Conservation (phyloP, 1,284 basidiomycete species). For the Acaromyces ingoldii region DNA sequence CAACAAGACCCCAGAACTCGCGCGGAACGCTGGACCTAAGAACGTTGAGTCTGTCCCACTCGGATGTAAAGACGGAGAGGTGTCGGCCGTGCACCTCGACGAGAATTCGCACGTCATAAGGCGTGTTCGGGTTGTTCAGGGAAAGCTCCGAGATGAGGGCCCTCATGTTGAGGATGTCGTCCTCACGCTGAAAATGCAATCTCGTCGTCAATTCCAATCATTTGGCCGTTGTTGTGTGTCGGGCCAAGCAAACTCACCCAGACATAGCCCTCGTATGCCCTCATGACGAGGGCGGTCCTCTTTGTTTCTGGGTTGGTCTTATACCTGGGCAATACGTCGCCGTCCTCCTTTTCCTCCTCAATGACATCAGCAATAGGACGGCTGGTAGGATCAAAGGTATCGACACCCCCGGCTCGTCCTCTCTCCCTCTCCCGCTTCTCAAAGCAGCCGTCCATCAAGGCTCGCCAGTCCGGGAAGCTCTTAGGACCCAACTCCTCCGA, state of each 20-base stretch:
- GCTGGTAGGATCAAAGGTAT: slow-evolving; percentile 10
- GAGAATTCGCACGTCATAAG: slow-evolving; percentile 50
- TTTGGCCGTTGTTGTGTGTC: no score
- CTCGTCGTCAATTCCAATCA: no score
- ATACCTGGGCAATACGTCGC: slow-evolving; percentile 14
- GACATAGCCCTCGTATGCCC: slow-evolving; percentile 47
- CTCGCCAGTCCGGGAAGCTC: slow-evolving; percentile 49
- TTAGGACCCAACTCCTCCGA: slow-evolving; percentile 39
- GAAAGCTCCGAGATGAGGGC: slow-evolving; percentile 50
- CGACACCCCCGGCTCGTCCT: slow-evolving; percentile 41
- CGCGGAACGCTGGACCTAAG: slow-evolving; percentile 45
- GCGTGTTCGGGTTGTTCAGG: slow-evolving; percentile 50
- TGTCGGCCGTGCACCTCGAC: slow-evolving; percentile 48
- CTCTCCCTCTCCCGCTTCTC: slow-evolving; percentile 42
- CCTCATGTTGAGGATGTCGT: slow-evolving; percentile 50
- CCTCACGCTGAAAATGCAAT: slow-evolving; percentile 25
- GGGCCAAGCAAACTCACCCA: slow-evolving; percentile 29
- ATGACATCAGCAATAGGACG: slow-evolving; percentile 15
- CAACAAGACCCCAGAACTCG: slow-evolving; percentile 51
- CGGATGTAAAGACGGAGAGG: slow-evolving; percentile 49
- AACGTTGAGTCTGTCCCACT: slow-evolving; percentile 50
- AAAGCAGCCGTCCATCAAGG: slow-evolving; percentile 48
- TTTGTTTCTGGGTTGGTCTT: slow-evolving; percentile 44
- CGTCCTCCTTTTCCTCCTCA: slow-evolving; percentile 9
- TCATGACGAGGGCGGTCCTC: slow-evolving; percentile 49